Conservation (phyloP, 805 yeast species). For the Lipomyces sp. region DNA sequence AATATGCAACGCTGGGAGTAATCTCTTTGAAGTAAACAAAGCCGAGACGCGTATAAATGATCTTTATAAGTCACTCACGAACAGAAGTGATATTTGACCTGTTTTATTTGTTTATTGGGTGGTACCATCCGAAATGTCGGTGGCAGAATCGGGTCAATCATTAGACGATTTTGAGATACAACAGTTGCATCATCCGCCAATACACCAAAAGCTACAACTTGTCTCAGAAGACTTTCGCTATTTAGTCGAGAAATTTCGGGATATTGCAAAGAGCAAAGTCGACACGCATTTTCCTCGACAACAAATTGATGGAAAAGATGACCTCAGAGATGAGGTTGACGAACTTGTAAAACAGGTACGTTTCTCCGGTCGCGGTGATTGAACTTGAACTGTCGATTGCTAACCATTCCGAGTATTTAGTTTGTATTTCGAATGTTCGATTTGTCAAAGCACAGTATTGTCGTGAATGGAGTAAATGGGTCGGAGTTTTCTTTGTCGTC, state of each 20-base stretch:
- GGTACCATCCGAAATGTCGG: too few relatives aligned
- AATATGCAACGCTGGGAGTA: conserved; percentile 3
- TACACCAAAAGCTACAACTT: conserved; percentile 28
- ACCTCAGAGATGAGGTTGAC: conserved; percentile 45
- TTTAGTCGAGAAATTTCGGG: conserved; percentile 46
- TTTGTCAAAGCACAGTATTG: conserved; percentile 50
- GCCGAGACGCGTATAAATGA: not conserved
- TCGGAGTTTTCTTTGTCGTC: conserved; percentile 32
- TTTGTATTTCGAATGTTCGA: conserved; percentile 54
- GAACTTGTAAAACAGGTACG: conserved; percentile 41
- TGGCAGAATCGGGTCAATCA: conserved; percentile 16
- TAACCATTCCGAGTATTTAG: conserved; percentile 6
- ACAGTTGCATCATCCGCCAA: conserved; percentile 27
- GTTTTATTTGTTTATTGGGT: too few relatives aligned
- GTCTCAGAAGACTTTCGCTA: conserved; percentile 45
- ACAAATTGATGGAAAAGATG: conserved; percentile 17
- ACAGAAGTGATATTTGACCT: too few relatives aligned
- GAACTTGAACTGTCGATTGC: too few relatives aligned
- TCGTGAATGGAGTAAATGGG: conserved; percentile 52
- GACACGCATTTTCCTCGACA: conserved; percentile 46
- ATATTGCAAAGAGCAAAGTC: conserved; percentile 45
- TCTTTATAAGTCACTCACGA: too few relatives aligned
- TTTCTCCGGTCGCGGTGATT: too few relatives aligned
- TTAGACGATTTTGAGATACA: conserved; percentile 24
- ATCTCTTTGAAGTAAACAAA: not conserved